Conservation (phyloP, 2,329 filamentous ascomycete genomes). For the Aspergillus viridinutans region DNA sequence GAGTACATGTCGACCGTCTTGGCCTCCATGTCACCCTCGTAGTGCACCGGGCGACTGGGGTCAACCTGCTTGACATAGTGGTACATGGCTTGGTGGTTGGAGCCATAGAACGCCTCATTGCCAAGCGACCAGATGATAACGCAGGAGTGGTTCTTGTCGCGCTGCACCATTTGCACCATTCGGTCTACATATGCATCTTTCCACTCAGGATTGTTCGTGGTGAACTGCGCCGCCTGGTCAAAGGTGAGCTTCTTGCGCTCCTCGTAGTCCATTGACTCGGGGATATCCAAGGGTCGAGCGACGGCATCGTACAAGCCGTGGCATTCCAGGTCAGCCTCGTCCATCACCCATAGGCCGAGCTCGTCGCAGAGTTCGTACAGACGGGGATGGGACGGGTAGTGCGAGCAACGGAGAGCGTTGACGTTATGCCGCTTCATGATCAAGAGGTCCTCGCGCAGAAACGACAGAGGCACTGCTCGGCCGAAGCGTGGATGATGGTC, state of each 20-base stretch:
- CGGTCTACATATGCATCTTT: conserved; percentile 65
- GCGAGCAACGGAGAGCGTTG: conserved; percentile 65
- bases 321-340: conserved; percentile 36
- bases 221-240: conserved; percentile 21
- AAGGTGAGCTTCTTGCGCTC: conserved; percentile 50
- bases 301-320: conserved; percentile 31
- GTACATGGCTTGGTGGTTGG: conserved; percentile 66
- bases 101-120: conserved; percentile 69
- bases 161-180: conserved; percentile 58
- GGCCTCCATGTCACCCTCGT: conserved; percentile 61
- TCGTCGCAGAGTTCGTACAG: conserved; percentile 32
- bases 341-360: conserved; percentile 35
- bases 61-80: conserved; percentile 58
- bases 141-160: conserved; percentile 68
- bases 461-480: conserved; percentile 59
- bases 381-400: conserved; percentile 53
- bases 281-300: conserved; percentile 50
- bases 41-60: conserved; percentile 58
- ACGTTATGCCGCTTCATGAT: conserved; percentile 68
- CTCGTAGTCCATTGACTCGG: conserved; percentile 56
- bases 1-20: conserved; percentile 62
- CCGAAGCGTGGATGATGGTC: conserved; percentile 65
- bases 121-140: conserved; percentile 70
- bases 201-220: conserved; percentile 31
- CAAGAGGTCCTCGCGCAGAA: conserved; percentile 58